phyloP scores from a whole-genome alignment of 2,329 filamentous ascomycete species.

The Pseudodiploospora longispora region DNA sequence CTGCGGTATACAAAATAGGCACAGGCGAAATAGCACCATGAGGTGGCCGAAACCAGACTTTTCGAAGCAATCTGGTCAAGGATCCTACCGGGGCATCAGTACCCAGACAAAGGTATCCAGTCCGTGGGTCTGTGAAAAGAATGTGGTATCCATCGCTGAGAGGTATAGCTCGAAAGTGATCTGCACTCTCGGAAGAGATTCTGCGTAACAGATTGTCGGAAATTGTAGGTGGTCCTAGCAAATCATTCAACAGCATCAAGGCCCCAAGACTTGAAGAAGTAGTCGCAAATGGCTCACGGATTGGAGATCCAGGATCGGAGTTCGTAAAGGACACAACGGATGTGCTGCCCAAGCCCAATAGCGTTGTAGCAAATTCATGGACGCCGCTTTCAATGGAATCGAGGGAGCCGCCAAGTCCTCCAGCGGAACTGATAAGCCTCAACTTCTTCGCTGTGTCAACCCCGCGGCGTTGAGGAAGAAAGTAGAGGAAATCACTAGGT shows the following conservation, averaged over 20 bases:
- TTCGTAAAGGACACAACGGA: slow-evolving; percentile 13
- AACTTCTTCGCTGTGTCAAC: slow-evolving; percentile 47
- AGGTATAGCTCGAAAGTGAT: slow-evolving; percentile 57
- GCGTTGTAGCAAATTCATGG: slow-evolving; percentile 15
- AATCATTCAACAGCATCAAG: slow-evolving; percentile 5
- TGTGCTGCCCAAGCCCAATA: slow-evolving; percentile 13
- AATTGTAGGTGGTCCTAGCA: slow-evolving; percentile 10
- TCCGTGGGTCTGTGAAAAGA: slow-evolving; percentile 54
- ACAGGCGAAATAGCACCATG: slow-evolving; percentile 19
- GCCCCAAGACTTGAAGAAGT: background rate
- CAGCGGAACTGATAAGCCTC: slow-evolving; percentile 54
- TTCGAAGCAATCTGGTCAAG: slow-evolving; percentile 44
- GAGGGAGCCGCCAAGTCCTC: slow-evolving; percentile 22
- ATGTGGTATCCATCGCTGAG: slow-evolving; percentile 58
- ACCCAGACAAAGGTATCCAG: slow-evolving; percentile 49
- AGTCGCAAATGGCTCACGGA: background rate
- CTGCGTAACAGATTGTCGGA: slow-evolving; percentile 12
- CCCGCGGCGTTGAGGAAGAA: slow-evolving; percentile 45
- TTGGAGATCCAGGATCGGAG: slow-evolving; percentile 4
- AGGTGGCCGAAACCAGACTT: slow-evolving; percentile 43
- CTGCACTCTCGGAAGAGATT: slow-evolving; percentile 36
- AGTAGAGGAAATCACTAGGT: slow-evolving; percentile 50
- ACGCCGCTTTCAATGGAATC: slow-evolving; percentile 13
- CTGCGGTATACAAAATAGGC: slow-evolving; percentile 47
- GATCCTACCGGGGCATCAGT: slow-evolving; percentile 50